A percentile compares a stretch with the other conserved stretches of the same genome.
Conservation (phyloP, 768 basidiomycete species). For the Rhodotorula diobovata region DNA sequence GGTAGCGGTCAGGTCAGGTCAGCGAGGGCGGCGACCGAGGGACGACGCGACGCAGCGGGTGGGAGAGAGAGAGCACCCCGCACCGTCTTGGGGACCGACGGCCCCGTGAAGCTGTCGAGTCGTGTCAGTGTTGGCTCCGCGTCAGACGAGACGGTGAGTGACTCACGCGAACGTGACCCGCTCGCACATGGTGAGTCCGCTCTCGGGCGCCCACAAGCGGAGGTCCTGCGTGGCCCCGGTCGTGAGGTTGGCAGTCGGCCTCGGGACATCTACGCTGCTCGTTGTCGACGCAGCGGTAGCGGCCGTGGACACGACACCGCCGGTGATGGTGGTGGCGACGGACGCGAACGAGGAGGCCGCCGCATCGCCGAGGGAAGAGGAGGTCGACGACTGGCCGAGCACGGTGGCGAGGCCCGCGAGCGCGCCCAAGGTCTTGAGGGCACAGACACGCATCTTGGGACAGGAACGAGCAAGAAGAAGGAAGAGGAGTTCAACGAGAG, state of each 20-base stretch:
- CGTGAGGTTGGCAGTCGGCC: constrained; percentile 21
- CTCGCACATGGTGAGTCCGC: constrained; percentile 11
- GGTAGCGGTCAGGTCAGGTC: no score
- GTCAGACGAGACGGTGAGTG: not conserved
- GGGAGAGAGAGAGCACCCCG: no score
- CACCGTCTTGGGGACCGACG: constrained; percentile 10
- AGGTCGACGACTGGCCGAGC: not conserved
- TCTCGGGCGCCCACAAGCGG: constrained; percentile 7
- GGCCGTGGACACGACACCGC: not conserved
- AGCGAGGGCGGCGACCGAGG: not conserved
- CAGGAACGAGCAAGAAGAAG: not conserved
- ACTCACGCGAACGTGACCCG: constrained; percentile 11
- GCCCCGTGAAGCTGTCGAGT: constrained; percentile 14
- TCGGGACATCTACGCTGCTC: not conserved
- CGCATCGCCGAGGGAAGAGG: not conserved
- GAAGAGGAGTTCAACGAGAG: not conserved
- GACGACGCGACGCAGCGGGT: not conserved
- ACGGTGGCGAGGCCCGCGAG: not conserved
- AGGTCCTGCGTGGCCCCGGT: not conserved
- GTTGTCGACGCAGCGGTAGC: not conserved
- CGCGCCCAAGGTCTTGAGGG: not conserved
- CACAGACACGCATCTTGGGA: not conserved
- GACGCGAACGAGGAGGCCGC: not conserved
- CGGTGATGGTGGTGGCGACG: not conserved
- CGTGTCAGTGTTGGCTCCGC: not conserved